These are phyloP conservation scores for Podospora tetraspora DNA, from an alignment of 495 filamentous ascomycete species.

Conservation along the genomic window DNA sequence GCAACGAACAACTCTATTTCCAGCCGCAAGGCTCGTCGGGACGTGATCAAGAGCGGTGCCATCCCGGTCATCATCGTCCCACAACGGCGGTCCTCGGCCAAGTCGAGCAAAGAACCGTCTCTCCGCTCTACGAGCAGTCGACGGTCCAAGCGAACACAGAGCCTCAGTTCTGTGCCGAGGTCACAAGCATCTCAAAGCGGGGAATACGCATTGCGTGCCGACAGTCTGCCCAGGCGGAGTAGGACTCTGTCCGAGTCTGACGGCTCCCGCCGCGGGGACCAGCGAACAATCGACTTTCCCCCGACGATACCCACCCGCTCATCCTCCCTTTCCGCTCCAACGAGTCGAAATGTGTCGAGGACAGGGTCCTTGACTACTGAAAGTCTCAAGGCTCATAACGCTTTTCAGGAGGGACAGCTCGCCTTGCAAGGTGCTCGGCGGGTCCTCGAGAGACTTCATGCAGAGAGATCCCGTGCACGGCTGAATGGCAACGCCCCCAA, in stretches of 20 bases:
- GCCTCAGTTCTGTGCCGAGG: constrained; percentile 38
- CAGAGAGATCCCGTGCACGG: constrained; percentile 14
- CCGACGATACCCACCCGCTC: constrained; percentile 57
- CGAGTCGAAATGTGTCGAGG: constrained; percentile 61
- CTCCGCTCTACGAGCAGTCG: constrained; percentile 51
- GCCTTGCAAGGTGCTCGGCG: constrained; percentile 27
- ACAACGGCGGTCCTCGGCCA: constrained; percentile 59
- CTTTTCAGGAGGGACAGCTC: constrained; percentile 32
- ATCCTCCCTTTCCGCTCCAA: constrained; percentile 66
- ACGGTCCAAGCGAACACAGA: constrained; percentile 42
- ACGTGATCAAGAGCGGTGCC: constrained; percentile 48
- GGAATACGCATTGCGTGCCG: constrained; percentile 31
- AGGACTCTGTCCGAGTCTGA: constrained; percentile 45
- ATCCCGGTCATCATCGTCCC: constrained; percentile 72
- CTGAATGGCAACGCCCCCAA: not conserved
- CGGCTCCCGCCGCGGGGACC: constrained; percentile 40
- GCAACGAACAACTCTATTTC: constrained; percentile 51
- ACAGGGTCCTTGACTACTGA: constrained; percentile 61
- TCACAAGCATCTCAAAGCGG: constrained; percentile 29
- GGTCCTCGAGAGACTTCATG: constrained; percentile 24
- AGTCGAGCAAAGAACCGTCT: constrained; percentile 46
- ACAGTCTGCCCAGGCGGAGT: constrained; percentile 33
- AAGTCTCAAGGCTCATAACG: constrained; percentile 57
- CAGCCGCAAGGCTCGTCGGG: constrained; percentile 49
- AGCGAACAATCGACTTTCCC: constrained; percentile 52